Evolutionary conservation across 306 rosid genomes (phyloP).

Genomic region (Quercus parvula): DNA sequence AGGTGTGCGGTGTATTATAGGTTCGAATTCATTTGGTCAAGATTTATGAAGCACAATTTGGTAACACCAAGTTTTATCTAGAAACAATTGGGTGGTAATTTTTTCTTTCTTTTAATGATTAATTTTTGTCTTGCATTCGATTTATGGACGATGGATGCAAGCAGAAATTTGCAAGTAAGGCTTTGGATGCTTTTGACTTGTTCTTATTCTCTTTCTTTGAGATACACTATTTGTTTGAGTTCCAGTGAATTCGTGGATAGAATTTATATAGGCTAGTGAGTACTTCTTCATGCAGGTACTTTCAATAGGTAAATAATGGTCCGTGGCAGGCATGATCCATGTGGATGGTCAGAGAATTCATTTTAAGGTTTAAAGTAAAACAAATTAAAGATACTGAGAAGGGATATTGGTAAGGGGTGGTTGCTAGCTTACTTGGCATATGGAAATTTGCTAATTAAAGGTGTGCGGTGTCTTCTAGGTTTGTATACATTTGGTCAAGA

Average conservation of each 20-base stretch:
- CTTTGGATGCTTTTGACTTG: neutral
- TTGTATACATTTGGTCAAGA: too few relatives aligned
- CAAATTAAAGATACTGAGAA: neutral
- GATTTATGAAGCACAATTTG: neutral
- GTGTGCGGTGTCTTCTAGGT: too few relatives aligned
- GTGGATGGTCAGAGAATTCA: neutral
- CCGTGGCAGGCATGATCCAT: neutral
- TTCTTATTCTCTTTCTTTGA: neutral
- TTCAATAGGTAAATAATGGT: neutral
- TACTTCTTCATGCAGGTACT: neutral
- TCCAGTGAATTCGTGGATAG: neutral
- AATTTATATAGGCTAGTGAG: neutral
- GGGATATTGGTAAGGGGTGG: neutral
- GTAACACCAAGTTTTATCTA: neutral
- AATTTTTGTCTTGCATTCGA: neutral
- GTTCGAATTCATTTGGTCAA: neutral
- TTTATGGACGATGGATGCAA: neutral
- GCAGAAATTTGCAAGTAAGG: neutral
- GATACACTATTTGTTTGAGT: neutral
- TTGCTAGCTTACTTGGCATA: neutral
- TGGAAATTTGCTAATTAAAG: neutral
- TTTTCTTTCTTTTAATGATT: neutral
- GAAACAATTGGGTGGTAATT: neutral
- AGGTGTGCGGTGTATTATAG: neutral
- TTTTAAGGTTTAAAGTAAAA: neutral